Percentiles rank a stretch among this genome's conserved stretches.
phyloP scores from a whole-genome alignment of 1,284 basidiomycete species.

The Laetiporus sulphureus region DNA sequence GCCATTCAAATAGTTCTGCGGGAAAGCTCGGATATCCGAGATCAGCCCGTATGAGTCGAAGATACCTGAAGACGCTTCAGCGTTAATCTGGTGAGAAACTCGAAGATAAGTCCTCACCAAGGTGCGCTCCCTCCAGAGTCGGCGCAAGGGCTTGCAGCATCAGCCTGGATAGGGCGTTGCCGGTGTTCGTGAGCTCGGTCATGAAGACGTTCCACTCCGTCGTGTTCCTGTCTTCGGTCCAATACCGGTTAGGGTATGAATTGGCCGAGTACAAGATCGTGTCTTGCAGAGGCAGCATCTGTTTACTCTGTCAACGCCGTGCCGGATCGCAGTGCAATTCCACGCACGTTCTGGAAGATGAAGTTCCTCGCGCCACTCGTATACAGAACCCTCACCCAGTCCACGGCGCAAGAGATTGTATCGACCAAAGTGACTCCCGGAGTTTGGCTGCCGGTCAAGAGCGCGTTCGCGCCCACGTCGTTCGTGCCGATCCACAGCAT shows the following conservation, averaged over 20 bases:
- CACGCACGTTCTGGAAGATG: constrained; percentile 36
- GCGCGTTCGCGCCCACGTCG: constrained; percentile 31
- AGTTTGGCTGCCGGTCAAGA: constrained; percentile 26
- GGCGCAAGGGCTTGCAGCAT: constrained; percentile 26
- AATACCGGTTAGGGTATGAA: constrained; percentile 31
- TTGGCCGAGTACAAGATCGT: constrained; percentile 28
- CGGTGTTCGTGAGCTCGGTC: constrained; percentile 27
- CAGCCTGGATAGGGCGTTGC: constrained; percentile 30
- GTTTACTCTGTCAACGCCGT: too few relatives aligned
- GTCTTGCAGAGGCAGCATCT: constrained; percentile 29
- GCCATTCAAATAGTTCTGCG: constrained; percentile 45
- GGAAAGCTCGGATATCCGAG: constrained; percentile 41
- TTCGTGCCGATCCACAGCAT: constrained; percentile 44
- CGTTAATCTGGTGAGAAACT: constrained; percentile 1
- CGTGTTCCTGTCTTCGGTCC: constrained; percentile 29
- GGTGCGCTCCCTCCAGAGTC: constrained; percentile 28
- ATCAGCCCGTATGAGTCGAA: constrained; percentile 49
- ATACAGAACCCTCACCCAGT: constrained; percentile 32
- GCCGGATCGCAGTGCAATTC: too few relatives aligned
- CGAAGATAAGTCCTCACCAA: constrained; percentile 20
- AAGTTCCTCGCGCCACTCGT: constrained; percentile 36
- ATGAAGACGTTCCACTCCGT: constrained; percentile 35
- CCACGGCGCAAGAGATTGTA: constrained; percentile 31
- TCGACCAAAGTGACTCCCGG: constrained; percentile 33
- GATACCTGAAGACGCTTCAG: constrained; percentile 24